phyloP scores from a whole-genome alignment of 208 protist genomes.

The Vickermania spadyakhi region DNA sequence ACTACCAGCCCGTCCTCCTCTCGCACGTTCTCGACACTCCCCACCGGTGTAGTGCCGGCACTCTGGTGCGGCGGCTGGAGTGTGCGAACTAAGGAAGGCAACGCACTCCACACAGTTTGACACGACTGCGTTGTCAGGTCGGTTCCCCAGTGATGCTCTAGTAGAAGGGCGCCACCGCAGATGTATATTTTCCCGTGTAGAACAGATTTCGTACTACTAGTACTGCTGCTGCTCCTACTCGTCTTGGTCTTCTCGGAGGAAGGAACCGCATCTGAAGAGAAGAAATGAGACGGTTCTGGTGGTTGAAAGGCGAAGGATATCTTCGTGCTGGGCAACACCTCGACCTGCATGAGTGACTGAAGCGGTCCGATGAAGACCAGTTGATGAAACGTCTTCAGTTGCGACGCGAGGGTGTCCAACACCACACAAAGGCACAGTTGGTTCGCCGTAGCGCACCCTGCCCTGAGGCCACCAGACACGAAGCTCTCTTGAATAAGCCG shows the following conservation, averaged over 20 bases:
- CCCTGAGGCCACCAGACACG: constrained; percentile 31
- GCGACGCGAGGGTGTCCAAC: constrained; percentile 48
- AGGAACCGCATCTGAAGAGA: too few species aligned
- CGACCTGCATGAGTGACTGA: constrained; percentile 17
- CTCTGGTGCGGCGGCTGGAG: neutral
- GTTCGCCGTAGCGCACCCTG: constrained; percentile 42
- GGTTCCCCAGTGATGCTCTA: neutral
- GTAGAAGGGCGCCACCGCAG: constrained; percentile 34
- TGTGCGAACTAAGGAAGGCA: neutral
- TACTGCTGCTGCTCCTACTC: neutral
- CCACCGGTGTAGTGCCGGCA: neutral
- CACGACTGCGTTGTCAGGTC: neutral
- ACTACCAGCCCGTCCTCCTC: neutral
- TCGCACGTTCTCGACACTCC: too few species aligned
- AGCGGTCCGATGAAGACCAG: constrained; percentile 43
- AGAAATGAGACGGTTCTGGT: neutral
- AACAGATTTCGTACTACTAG: constrained; percentile 17
- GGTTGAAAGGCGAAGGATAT: constrained; percentile 14
- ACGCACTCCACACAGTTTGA: neutral
- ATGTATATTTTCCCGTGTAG: constrained; percentile 52
- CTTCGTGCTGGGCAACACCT: constrained; percentile 56
- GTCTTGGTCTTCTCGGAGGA: too few species aligned
- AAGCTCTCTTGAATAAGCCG: constrained; percentile 37
- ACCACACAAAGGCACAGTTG: constrained; percentile 41
- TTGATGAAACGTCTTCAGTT: constrained; percentile 23